phyloP scores from a whole-genome alignment of 129 eudicot genomes.

The Calendula officinalis region DNA sequence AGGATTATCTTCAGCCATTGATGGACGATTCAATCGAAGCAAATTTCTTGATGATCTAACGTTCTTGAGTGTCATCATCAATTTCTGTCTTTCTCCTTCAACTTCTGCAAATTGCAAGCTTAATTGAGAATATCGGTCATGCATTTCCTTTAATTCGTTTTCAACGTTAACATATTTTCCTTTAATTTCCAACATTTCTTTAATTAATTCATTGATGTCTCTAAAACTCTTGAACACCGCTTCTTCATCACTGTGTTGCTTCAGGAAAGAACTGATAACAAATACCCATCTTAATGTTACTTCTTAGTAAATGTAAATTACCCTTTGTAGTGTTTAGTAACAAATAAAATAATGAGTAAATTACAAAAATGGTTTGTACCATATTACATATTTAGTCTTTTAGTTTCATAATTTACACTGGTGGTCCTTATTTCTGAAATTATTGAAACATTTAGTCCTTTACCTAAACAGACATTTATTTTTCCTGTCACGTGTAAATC shows the following conservation, averaged over 20 bases:
- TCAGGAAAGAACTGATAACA: slow-evolving; percentile 71
- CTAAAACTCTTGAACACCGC: slow-evolving; percentile 82
- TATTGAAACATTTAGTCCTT: no score
- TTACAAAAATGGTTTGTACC: background rate
- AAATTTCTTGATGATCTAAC: slow-evolving; percentile 58
- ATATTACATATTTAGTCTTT: no score
- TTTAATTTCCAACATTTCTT: slow-evolving; percentile 81
- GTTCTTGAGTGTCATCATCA: slow-evolving; percentile 77
- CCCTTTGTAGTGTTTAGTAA: background rate
- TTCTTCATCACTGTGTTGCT: slow-evolving; percentile 82
- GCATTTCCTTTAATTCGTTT: slow-evolving; percentile 82
- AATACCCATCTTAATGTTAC: background rate
- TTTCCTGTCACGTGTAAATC: background rate
- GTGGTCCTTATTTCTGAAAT: no score
- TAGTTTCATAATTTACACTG: no score
- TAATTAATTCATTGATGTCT: slow-evolving; percentile 81
- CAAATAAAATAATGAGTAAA: background rate
- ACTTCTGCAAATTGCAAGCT: slow-evolving; percentile 97
- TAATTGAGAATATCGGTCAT: slow-evolving; percentile 84
- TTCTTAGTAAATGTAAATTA: background rate
- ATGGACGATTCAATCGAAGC: slow-evolving; percentile 41
- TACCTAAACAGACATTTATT: no score
- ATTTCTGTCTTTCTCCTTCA: slow-evolving; percentile 96
- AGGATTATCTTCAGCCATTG: slow-evolving; percentile 36
- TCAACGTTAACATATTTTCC: slow-evolving; percentile 60